Evolutionary conservation across 192 early-diverging fungal species (phyloP), one percentile per base, ranked within the genome.

Genomic region (Rhizoclosmatium sp.): DNA sequence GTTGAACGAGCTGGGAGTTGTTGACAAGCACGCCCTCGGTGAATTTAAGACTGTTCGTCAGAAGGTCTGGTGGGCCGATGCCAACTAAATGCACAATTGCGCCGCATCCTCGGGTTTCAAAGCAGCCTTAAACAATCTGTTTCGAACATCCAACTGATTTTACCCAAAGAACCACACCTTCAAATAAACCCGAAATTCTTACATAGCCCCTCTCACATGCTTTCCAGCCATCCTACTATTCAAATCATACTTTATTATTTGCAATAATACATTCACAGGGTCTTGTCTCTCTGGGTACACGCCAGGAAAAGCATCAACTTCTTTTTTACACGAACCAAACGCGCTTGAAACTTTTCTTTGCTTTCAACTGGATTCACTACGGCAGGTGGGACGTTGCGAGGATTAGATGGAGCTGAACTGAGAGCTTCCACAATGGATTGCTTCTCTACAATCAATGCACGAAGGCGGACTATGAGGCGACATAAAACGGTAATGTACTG

Each of bases 1-100:
- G 74, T 90, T 92, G 86, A 87, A 89, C 47, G 92, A 99, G 86
- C 89, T 97, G 46, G 98, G 98, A 72, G 84, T 98, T 67, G 85
- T 91, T 60, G 95, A 95, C 64, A 95, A 92, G 89, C 92, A 95
- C 82, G 95, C 96, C 69, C 88, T 99, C 64, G 95, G 94, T 40
- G 75, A 71, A 14, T 87, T 88, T 64, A 72, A 81, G 66, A 56
- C 80, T 59, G 83, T 85, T 46, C 47, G 85, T 68, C 86, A 89
- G 59, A 81, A 80, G 74, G 80, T 74, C 46, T 83, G 81, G 75
- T 85, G 83, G 81, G 76, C 75, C 54, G 85, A 88, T 61, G 79
- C 79, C 42, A 56, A 71, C 51, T 71, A 71, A 71, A 71, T 71
- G 9, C 39, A 16, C 5, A 54, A 12, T 31, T 31, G 31, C 31